Evolutionary conservation across 192 early-diverging fungal species (phyloP), one percentile per base, ranked within the genome.

Genomic region (Backusella australiensis): DNA sequence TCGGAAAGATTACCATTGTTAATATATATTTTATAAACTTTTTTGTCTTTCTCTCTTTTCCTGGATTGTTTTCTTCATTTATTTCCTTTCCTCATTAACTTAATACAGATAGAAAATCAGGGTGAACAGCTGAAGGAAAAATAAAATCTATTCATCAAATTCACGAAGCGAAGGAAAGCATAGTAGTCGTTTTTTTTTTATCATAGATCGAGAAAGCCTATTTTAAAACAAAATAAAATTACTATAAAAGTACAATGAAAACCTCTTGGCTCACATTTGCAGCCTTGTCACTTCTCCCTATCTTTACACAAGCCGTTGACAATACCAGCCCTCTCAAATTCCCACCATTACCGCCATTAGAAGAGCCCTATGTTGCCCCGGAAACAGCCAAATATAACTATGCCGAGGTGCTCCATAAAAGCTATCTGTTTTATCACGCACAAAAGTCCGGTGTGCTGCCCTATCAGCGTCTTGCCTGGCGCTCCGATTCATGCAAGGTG

Each of bases 381-480:
- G 12, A 35, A 1, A 53, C n/a, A 17, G 75, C 87, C 0, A 87
- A 86, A 72, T 89, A 88, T 44, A 56, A 88, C 68, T 89, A 89
- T 79, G 80, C 77, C 17, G 83, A 86, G 56, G 86, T 82, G 23
- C 21, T 89, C 12, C 87, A 89, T 84, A 86, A 85, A 72, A 82
- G 80, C 32, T 88, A 80, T 75, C 68, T 89, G 6, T 89, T 86
- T 38, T 89, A 86, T 74, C 83, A 85, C 66, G 78, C 86, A 2
- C 87, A 89, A 66, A 76, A 82, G 21, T 88, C 86, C 5, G 87
- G 87, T 32, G 71, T 76, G 44, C 66, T 88, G 32, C 82, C 86
- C 6, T 83, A 86, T 56, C 85, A 86, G 52, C 83, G 87, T 36
- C 69, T 89, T 35, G 87, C 87, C 19, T 89, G 87, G 87, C 79